Evolutionary conservation across 1,139 yeast genomes (phyloP).

Genomic region (Petasospora fabianii): DNA sequence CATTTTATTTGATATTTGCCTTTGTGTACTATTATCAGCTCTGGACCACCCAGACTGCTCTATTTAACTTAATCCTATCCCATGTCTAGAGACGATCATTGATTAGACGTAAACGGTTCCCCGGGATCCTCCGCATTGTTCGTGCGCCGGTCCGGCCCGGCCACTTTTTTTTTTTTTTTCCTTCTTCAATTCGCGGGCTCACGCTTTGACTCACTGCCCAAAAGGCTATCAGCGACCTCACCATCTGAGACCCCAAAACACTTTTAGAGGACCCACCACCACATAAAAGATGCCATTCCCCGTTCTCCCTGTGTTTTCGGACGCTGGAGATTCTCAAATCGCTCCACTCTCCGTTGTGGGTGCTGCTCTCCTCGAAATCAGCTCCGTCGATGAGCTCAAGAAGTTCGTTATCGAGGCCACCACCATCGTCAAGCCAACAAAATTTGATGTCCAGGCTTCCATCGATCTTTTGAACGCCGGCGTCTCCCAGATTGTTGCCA

Average conservation of each 20-base stretch:
- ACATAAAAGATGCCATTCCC: conserved; percentile 25
- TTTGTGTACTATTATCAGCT: no score
- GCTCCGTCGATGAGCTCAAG: conserved; percentile 19
- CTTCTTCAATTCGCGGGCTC: neutral
- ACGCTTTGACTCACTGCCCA: neutral
- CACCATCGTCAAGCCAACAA: conserved; percentile 17
- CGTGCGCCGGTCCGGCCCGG: neutral
- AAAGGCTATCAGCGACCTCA: neutral
- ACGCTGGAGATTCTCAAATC: conserved; percentile 12
- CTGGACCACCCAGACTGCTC: no score
- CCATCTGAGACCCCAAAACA: neutral
- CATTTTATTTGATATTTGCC: no score
- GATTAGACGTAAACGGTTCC: no score
- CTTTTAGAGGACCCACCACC: neutral
- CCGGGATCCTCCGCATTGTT: no score
- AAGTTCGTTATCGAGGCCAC: conserved; percentile 11
- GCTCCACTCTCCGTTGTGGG: conserved; percentile 24
- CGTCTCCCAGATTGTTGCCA: conserved; percentile 48
- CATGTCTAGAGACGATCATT: no score
- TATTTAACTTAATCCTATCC: no score
- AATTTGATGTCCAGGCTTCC: conserved; percentile 40
- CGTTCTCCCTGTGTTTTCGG: conserved; percentile 23
- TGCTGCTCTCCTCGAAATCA: conserved; percentile 18
- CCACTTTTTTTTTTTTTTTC: neutral
- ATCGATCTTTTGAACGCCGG: conserved; percentile 68